A percentile compares a stretch with the other conserved stretches of the same genome.
phyloP scores from a whole-genome alignment of 1,139 yeast genomes.

The Sugiyamaella novakii region DNA sequence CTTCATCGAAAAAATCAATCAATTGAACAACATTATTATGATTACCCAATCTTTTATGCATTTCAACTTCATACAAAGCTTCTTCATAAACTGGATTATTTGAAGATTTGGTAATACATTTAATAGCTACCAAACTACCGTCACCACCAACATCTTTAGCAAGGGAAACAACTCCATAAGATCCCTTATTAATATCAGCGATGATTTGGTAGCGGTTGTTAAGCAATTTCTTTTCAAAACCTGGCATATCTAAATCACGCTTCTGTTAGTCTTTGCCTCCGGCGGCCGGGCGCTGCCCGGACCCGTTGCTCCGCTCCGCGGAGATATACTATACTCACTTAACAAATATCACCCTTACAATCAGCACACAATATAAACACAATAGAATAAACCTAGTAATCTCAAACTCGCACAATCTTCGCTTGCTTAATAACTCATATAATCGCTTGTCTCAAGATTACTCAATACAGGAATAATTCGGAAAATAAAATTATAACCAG shows the following conservation, averaged over 20 bases:
- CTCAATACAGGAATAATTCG: too few relatives aligned
- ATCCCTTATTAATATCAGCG: constrained; percentile 85
- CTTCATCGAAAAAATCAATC: constrained; percentile 73
- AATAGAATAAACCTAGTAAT: too few relatives aligned
- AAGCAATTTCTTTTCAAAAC: constrained; percentile 17
- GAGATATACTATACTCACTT: too few relatives aligned
- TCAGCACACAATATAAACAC: too few relatives aligned
- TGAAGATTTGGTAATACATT: constrained; percentile 56
- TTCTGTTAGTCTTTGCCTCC: neutral
- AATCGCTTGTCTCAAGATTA: too few relatives aligned
- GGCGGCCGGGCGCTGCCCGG: neutral
- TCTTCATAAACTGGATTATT: constrained; percentile 45
- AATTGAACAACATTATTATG: constrained; percentile 61
- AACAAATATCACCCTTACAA: too few relatives aligned
- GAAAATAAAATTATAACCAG: too few relatives aligned
- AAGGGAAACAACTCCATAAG: constrained; percentile 87
- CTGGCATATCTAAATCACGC: neutral
- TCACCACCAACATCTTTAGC: constrained; percentile 66
- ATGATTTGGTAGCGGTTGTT: constrained; percentile 66
- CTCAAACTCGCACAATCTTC: too few relatives aligned
- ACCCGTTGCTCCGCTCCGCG: neutral
- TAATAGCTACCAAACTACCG: constrained; percentile 67
- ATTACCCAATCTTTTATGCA: constrained; percentile 61
- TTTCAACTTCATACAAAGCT: constrained; percentile 76
- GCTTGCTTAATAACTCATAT: too few relatives aligned